A percentile compares a stretch with the other conserved stretches of the same genome.
Evolutionary conservation across 345 rosid species (phyloP).

Genomic region (Brassica rapa): DNA sequence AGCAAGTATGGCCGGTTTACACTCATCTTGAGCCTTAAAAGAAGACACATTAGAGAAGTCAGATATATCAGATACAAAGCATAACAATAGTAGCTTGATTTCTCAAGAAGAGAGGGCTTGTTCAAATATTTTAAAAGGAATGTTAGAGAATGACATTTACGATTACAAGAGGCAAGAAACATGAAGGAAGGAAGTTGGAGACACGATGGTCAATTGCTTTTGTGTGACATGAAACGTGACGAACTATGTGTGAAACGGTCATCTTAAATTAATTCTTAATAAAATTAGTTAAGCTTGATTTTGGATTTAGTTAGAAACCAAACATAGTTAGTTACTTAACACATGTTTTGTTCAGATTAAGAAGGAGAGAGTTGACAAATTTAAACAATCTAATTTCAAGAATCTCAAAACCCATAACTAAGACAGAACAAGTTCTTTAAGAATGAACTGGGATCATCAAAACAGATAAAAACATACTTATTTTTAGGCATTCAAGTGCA

Average conservation of each 20-base stretch:
- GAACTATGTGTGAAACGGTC: conserved; percentile 23
- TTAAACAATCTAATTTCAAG: conserved; percentile 10
- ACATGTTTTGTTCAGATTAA: background rate
- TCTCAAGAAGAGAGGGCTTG: background rate
- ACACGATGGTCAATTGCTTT: conserved; percentile 1
- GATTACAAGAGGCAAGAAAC: conserved; percentile 22
- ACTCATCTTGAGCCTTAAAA: conserved; percentile 39
- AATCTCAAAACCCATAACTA: conserved; percentile 7
- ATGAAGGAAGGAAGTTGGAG: conserved; percentile 27
- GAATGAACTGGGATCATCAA: background rate
- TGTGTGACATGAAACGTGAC: conserved; percentile 29
- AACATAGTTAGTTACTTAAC: background rate
- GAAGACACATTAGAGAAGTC: background rate
- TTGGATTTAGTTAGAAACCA: conserved; percentile 6
- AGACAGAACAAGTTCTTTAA: background rate
- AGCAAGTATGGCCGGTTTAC: conserved; percentile 39
- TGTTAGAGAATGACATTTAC: conserved; percentile 2
- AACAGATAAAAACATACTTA: background rate
- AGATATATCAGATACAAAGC: background rate
- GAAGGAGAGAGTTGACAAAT: background rate
- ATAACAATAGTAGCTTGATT: conserved; percentile 1
- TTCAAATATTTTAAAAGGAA: conserved; percentile 6
- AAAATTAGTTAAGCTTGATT: conserved; percentile 3
- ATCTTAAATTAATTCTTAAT: background rate
- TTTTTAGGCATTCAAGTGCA: background rate